Conservation (phyloP, 495 filamentous ascomycete species). For the Trichoderma gamsii region DNA sequence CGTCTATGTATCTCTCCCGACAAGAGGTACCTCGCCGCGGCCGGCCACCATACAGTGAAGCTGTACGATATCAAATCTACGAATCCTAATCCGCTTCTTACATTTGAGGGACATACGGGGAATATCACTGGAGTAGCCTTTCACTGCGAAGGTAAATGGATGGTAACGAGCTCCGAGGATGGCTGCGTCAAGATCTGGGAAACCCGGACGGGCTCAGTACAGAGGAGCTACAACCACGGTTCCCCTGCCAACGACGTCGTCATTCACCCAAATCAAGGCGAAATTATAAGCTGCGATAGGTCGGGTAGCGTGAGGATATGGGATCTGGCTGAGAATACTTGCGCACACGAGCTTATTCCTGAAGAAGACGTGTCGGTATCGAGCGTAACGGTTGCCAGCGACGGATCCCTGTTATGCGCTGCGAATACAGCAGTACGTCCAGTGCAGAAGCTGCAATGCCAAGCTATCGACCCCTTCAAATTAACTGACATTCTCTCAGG, state of each 20-base stretch:
- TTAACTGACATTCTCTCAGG: conserved; percentile 44
- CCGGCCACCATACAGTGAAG: conserved; percentile 90
- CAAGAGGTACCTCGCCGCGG: conserved; percentile 91
- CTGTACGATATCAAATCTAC: conserved; percentile 97
- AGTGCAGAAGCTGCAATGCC: not conserved
- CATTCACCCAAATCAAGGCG: conserved; percentile 96
- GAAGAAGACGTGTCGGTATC: conserved; percentile 90
- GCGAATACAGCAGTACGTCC: conserved; percentile 78
- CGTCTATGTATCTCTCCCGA: conserved; percentile 97
- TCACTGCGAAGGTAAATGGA: conserved; percentile 98
- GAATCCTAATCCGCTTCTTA: conserved; percentile 84
- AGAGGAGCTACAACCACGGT: conserved; percentile 86
- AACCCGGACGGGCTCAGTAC: conserved; percentile 77
- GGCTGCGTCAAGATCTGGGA: conserved; percentile 99
- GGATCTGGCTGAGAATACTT: conserved; percentile 95
- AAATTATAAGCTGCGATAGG: conserved; percentile 92
- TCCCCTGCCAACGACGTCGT: conserved; percentile 90
- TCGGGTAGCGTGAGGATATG: conserved; percentile 90
- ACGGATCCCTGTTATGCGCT: conserved; percentile 89
- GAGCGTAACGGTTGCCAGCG: conserved; percentile 91
- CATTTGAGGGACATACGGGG: conserved; percentile 90
- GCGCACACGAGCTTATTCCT: conserved; percentile 91
- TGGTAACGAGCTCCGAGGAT: conserved; percentile 98
- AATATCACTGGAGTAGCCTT: conserved; percentile 97
- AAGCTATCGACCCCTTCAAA: not conserved